Percentiles rank a stretch among this genome's conserved stretches.
These are phyloP conservation scores for Apiotrichum brassicae DNA, from an alignment of 1,284 basidiomycete species.

Conservation along the genomic window DNA sequence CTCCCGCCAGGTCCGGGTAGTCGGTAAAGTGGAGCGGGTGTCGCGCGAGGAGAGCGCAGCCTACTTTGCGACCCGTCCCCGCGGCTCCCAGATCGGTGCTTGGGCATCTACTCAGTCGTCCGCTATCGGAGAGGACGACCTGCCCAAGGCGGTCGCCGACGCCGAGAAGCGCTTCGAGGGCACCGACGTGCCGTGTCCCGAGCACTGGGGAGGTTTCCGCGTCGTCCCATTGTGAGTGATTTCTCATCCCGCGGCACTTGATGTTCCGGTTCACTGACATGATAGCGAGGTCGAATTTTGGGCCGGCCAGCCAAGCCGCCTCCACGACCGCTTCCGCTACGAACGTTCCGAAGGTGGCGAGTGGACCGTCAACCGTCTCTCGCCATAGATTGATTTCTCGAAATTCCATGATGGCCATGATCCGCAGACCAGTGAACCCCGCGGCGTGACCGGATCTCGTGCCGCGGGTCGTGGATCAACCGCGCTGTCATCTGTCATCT, in stretches of 20 bases:
- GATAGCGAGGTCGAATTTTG: conserved; percentile 79
- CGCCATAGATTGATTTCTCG: no score
- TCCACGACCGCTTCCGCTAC: conserved; percentile 85
- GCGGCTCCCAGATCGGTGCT: conserved; percentile 80
- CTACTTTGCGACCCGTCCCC: conserved; percentile 78
- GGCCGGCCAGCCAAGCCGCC: conserved; percentile 78
- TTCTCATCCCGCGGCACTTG: neutral
- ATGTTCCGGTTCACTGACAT: neutral
- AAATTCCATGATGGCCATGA: no score
- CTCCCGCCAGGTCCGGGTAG: conserved; percentile 71
- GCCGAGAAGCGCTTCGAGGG: conserved; percentile 58
- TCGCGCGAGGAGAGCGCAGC: conserved; percentile 63
- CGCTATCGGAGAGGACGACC: conserved; percentile 63
- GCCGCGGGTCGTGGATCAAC: no score
- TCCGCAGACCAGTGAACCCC: no score
- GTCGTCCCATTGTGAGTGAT: conserved; percentile 73
- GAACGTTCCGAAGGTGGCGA: conserved; percentile 56
- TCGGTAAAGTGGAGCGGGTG: conserved; percentile 77
- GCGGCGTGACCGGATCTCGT: no score
- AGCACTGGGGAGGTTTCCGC: conserved; percentile 95
- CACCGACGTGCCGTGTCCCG: conserved; percentile 65
- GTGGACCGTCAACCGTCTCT: conserved; percentile 70
- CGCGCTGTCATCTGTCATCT: no score
- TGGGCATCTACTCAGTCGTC: conserved; percentile 86
- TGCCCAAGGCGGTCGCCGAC: conserved; percentile 59